Conservation (phyloP, 345 rosid species). For the Ceriops zippeliana region DNA sequence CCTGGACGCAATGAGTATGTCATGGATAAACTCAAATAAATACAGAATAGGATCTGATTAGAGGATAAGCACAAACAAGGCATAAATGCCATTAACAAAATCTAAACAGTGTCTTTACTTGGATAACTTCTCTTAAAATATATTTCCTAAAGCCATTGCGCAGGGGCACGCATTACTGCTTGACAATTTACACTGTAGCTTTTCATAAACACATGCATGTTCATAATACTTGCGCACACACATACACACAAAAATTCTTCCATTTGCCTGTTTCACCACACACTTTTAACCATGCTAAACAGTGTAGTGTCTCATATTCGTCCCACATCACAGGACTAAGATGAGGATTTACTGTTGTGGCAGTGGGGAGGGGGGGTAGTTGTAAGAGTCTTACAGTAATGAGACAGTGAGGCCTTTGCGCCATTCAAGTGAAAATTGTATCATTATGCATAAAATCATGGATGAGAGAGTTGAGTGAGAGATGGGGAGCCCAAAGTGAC, state of each 20-base stretch:
- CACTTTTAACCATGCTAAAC: not conserved
- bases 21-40: not conserved
- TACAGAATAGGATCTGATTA: not conserved
- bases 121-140: not conserved
- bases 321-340: not conserved
- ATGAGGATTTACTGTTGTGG: not conserved
- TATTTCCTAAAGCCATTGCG: not conserved
- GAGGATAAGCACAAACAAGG: not conserved
- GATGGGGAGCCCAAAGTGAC: too few relatives aligned
- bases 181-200: not conserved
- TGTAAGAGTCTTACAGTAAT: too few relatives aligned
- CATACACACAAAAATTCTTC: not conserved
- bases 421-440: too few relatives aligned
- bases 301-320: not conserved
- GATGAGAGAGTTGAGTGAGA: too few relatives aligned
- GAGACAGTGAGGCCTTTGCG: too few relatives aligned
- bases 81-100: not conserved
- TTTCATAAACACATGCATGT: not conserved
- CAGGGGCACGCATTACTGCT: too few relatives aligned
- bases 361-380: too few relatives aligned
- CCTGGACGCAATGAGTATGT: constrained; percentile 37
- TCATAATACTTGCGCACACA: not conserved
- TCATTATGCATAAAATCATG: too few relatives aligned
- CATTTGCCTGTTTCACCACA: too few relatives aligned
- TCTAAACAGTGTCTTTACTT: not conserved